phyloP scores from a whole-genome alignment of 2,329 filamentous ascomycete genomes.

The Alternaria sp. region DNA sequence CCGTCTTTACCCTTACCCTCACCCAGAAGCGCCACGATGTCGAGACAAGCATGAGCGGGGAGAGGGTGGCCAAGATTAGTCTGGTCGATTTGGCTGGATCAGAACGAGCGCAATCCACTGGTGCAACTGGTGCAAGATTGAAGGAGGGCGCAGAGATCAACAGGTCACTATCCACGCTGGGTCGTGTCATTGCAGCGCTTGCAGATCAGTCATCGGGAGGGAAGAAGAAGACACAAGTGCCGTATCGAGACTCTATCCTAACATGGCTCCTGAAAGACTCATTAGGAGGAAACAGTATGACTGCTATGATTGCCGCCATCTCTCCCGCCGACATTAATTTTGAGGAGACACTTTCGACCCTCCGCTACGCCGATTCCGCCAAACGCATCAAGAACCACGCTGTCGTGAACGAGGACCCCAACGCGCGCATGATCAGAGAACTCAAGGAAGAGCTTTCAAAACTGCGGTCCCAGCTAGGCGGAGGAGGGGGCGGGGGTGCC shows the following conservation, averaged over 20 bases:
- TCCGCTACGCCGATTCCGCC: constrained; percentile 95
- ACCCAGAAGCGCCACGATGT: constrained; percentile 91
- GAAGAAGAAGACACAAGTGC: constrained; percentile 83
- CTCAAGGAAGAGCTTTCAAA: constrained; percentile 92
- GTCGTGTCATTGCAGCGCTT: constrained; percentile 94
- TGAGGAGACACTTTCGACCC: constrained; percentile 93
- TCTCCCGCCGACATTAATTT: constrained; percentile 99
- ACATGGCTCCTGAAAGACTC: constrained; percentile 98
- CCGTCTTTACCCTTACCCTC: constrained; percentile 94
- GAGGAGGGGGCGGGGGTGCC: constrained; percentile 49
- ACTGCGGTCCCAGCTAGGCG: constrained; percentile 80
- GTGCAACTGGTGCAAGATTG: constrained; percentile 90
- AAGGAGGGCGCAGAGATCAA: constrained; percentile 99
- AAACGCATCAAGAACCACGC: constrained; percentile 99
- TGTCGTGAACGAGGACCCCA: constrained; percentile 98
- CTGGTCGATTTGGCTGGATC: constrained; percentile 97
- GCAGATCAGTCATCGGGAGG: constrained; percentile 82
- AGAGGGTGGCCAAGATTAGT: constrained; percentile 98
- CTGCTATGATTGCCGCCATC: constrained; percentile 99
- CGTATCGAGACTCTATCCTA: constrained; percentile 94
- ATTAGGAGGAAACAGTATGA: constrained; percentile 97
- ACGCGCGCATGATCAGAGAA: constrained; percentile 98
- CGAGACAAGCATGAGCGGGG: constrained; percentile 95
- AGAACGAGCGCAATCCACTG: constrained; percentile 95
- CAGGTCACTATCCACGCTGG: constrained; percentile 91